Conservation (phyloP, 2,329 filamentous ascomycete genomes). For the Diaporthe caulivora region DNA sequence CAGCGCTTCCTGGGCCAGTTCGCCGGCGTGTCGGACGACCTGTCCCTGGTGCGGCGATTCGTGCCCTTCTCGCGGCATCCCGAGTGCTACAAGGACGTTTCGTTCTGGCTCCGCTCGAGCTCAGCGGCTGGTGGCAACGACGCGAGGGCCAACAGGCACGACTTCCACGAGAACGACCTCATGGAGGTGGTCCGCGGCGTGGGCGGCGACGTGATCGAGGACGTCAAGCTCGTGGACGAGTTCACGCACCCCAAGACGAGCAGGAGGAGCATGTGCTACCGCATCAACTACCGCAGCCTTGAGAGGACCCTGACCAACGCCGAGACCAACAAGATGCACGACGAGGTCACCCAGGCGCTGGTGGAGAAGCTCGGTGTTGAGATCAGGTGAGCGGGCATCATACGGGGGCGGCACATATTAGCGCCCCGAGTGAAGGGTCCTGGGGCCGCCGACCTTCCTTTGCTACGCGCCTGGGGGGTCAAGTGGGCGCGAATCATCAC, state of each 20-base stretch:
- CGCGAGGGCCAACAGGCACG: constrained; percentile 52
- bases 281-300: constrained; percentile 92
- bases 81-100: constrained; percentile 89
- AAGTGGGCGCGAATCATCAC: background rate
- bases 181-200: constrained; percentile 94
- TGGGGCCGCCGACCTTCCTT: background rate
- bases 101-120: constrained; percentile 82
- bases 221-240: constrained; percentile 85
- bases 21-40: constrained; percentile 66
- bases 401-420: background rate
- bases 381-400: constrained; percentile 67
- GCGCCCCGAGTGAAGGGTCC: background rate
- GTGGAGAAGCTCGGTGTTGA: constrained; percentile 82
- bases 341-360: constrained; percentile 73
- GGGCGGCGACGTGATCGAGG: constrained; percentile 87
- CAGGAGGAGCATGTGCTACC: constrained; percentile 87
- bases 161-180: constrained; percentile 94
- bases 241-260: constrained; percentile 91
- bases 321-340: constrained; percentile 83
- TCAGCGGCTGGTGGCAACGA: constrained; percentile 63
- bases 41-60: constrained; percentile 71
- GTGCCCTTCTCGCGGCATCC: constrained; percentile 93
- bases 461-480: background rate
- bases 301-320: constrained; percentile 90
- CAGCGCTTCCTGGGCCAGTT: constrained; percentile 90